Conservation (phyloP, 805 yeast genomes). For the Ogataea paraovalis region DNA sequence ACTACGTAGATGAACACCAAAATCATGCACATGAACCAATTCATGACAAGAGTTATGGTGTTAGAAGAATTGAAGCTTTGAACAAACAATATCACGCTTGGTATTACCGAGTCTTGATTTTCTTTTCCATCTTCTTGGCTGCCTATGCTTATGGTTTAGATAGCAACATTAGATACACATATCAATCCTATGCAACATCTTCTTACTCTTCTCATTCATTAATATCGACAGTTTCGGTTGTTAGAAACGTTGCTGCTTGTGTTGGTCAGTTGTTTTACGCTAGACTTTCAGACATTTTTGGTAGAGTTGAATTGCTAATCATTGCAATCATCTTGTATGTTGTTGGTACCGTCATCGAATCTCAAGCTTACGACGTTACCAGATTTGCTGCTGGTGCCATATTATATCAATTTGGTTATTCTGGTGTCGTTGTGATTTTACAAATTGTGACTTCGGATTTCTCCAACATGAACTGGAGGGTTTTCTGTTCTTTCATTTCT, state of each 20-base stretch:
- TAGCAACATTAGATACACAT: conserved; percentile 43
- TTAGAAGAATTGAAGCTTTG: conserved; percentile 52
- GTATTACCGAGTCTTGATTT: conserved; percentile 36
- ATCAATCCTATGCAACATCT: conserved; percentile 52
- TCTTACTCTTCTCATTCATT: conserved; percentile 53
- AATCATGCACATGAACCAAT: not conserved
- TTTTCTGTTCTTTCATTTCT: conserved; percentile 59
- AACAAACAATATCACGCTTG: conserved; percentile 42
- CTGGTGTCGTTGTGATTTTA: conserved; percentile 56
- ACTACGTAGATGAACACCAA: not conserved
- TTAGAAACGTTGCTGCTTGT: conserved; percentile 58
- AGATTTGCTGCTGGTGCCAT: conserved; percentile 65
- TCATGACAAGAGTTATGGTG: conserved; percentile 42
- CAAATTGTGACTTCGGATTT: conserved; percentile 62
- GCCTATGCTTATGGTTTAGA: conserved; percentile 62
- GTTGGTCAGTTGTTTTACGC: conserved; percentile 65
- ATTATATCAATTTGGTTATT: conserved; percentile 51
- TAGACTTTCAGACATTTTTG: conserved; percentile 61
- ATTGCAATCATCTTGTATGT: conserved; percentile 51
- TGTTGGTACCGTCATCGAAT: conserved; percentile 61
- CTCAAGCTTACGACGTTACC: conserved; percentile 54
- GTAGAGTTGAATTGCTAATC: conserved; percentile 51
- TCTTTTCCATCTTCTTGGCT: conserved; percentile 47
- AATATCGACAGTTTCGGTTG: conserved; percentile 54
- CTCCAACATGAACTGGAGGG: conserved; percentile 68